Evolutionary conservation across 768 basidiomycete genomes (phyloP), one percentile per base, ranked within the genome.

Genomic region (Tulasnella sp.): DNA sequence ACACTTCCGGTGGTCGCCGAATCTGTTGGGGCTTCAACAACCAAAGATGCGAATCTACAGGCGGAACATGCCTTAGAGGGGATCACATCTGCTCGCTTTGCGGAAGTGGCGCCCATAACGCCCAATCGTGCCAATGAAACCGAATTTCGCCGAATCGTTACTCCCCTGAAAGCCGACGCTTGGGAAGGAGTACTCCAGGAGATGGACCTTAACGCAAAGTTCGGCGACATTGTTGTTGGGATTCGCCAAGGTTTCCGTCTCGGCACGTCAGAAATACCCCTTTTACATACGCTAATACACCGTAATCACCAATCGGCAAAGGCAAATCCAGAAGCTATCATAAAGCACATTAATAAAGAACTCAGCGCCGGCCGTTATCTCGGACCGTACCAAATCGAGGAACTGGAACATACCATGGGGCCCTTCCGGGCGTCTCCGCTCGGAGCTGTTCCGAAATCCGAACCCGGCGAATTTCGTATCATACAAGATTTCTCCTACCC

Each of bases 401-500:
- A 38, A 12, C n/a, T 72, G 40, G 39, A 72, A 22, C 22, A 14
- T 7, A 14, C 19, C 5, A 72, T 72, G 5, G 71, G 71, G 4
- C 37, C 37, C 36, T 72, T 72, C 71, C 25, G 71, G 6, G 11
- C 15, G 22, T 72, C 37, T 15, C 71, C 71, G 6, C 37, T 72
- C 7, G 71, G 71, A 14, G 71, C 40, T 6, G 12, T 72, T 9
- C 71, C 71, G 4, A 72, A 72, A 72, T 8, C 36, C 5, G 71
- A 36, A 6, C 6, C 4, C 11, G 6, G 5, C 39, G 37, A 31
- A 0, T 67, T 67, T 12, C 67, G 75, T 22, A 54, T 76, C 36
- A 45, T 67, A 29, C 85, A 86, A 40, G 83, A 85, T 54, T 77
- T 83, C 2, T 85, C 84, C 0, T 84, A 75, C 73, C 83, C 83